Base-by-base conservation (phyloP, 2,329 filamentous ascomycete species). In the Xylariaceae sp. region DNA sequence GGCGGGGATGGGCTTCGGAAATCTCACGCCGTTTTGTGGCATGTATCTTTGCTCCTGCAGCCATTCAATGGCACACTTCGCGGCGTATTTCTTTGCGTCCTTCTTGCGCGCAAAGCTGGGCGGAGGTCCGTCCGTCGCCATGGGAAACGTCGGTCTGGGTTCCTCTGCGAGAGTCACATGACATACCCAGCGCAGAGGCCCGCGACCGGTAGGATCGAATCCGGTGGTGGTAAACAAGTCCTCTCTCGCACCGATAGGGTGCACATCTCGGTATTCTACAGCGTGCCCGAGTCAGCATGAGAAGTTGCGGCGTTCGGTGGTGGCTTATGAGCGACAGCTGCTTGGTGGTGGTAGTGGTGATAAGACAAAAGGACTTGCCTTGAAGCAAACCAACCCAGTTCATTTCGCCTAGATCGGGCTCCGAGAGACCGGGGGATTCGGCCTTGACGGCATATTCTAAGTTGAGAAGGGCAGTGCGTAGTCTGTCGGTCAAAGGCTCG, bases 81-180 rank as follows among this genome's bases (percentile, higher is more conserved):
- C 78, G 0, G 80, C 79, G 58, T 76, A 80, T 57, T 75, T 71
- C 65, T 79, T 81, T 29, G 80, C 79, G 37, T 75, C 75, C 70
- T 79, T 81, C 60, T 81, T 81, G 30, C 63, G 69, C 8, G 65
- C 54, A 50, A 80, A 82, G 0, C 62, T 55, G 0, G 73, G 74
- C 34, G 62, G 54, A 2, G 60, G 54, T 1, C 32, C 43, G 3
- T 45, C 53, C 61, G 34, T 66, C 65, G 5, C 58, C 46, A 0
- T 62, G 56, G 61, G 59, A 41, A 66, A 63, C 0, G 52, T 5
- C 3, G 19, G 49, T 1, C 46, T 58, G 2, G 56, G 30, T 4
- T 62, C 55, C 53, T 69, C 68, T 4, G 56, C 52, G 27, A 72
- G 59, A 1, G 11, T 55, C 40, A 68, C 67, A 5, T 54, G 56